phyloP scores from a whole-genome alignment of 1,284 basidiomycete species.

The Blastosporella zonata region DNA sequence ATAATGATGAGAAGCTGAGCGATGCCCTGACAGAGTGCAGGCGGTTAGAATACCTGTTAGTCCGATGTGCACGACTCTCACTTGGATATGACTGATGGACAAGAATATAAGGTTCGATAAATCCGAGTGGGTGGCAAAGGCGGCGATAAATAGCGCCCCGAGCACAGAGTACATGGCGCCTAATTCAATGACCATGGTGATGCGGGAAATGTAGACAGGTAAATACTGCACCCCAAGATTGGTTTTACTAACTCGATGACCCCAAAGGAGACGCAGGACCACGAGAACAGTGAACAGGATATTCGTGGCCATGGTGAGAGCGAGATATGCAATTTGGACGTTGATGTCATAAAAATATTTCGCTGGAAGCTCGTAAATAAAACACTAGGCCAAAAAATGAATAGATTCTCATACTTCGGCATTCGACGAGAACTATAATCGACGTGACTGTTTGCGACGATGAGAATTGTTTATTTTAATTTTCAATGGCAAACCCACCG shows the following conservation, averaged over 20 bases:
- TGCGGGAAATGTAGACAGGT: not conserved
- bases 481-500: not conserved
- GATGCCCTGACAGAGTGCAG: not conserved
- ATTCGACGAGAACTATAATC: constrained; percentile 3
- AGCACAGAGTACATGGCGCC: constrained; percentile 5
- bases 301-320: constrained; percentile 3
- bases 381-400: not conserved
- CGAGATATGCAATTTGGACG: constrained; percentile 4
- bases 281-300: constrained; percentile 2
- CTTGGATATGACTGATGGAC: constrained; percentile 8
- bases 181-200: constrained; percentile 3
- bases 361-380: not conserved
- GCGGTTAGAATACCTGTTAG: not conserved
- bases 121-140: constrained; percentile 2
- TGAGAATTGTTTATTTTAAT: not conserved
- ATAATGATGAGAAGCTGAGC: constrained; percentile 5
- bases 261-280: not conserved
- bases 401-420: not conserved
- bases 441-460: not conserved
- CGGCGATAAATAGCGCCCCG: not conserved
- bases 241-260: not conserved
- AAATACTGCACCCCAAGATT: not conserved
- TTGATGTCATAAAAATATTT: constrained; percentile 6
- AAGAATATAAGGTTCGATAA: constrained; percentile 4
- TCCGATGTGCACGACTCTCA: not conserved